Percentiles rank a stretch among this genome's conserved stretches.
These are phyloP conservation scores for Helichrysum umbraculigerum DNA, from an alignment of 129 eudicot genomes.

Conservation along the genomic window DNA sequence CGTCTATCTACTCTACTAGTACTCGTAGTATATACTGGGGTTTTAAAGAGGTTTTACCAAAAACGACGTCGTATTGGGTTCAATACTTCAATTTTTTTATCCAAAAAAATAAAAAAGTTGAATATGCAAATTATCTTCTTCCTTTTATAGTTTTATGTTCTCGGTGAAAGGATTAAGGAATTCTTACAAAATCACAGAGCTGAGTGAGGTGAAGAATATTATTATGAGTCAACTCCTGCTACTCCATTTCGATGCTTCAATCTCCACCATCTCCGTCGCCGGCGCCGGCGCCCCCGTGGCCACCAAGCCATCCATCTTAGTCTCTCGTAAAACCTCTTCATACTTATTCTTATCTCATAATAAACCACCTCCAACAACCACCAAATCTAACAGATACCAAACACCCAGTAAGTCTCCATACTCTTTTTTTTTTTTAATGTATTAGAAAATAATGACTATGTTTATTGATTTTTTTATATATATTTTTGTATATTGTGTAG, in stretches of 20 bases:
- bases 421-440: neutral
- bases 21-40: neutral
- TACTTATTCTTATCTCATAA: neutral
- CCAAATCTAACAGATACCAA: constrained; percentile 17
- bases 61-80: neutral
- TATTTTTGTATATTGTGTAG: constrained; percentile 13
- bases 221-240: constrained; percentile 12
- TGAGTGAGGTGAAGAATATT: neutral
- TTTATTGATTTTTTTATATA: neutral
- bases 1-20: no score
- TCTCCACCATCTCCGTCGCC: neutral
- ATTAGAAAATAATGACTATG: neutral
- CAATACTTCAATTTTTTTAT: neutral
- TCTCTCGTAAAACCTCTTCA: constrained; percentile 16
- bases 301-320: neutral
- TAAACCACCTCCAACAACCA: constrained; percentile 18
- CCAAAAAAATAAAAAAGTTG: neutral
- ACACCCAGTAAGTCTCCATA: constrained; percentile 29
- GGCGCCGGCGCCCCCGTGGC: no score
- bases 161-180: no score
- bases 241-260: neutral
- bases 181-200: neutral
- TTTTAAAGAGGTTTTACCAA: constrained; percentile 26
- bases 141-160: neutral
- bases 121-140: neutral